A percentile compares a stretch with the other conserved stretches of the same genome.
Conservation (phyloP, 2,329 filamentous ascomycete genomes). For the Volutella citrinella region DNA sequence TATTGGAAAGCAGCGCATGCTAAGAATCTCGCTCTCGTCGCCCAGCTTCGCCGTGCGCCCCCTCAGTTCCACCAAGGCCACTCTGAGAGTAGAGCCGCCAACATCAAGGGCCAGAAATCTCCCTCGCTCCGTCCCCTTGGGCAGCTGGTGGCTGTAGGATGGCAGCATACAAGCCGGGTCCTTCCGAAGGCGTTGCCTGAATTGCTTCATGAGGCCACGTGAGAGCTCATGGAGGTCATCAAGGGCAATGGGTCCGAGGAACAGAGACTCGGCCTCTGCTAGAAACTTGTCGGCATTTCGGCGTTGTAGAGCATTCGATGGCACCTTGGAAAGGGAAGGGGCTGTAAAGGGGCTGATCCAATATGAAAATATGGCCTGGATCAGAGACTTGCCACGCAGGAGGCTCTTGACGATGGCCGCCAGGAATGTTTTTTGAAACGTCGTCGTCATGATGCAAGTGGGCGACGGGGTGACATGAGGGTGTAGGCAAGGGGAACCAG, state of each 20-base stretch:
- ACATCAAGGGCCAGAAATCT: conserved; percentile 63
- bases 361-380: conserved; percentile 55
- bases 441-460: conserved; percentile 60
- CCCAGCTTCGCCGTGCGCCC: conserved; percentile 39
- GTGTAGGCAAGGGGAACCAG: too few species aligned
- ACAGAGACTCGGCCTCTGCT: conserved; percentile 50
- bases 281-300: conserved; percentile 50
- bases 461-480: too few species aligned
- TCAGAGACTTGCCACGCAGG: conserved; percentile 55
- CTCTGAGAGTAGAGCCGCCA: conserved; percentile 65
- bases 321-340: conserved; percentile 24
- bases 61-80: conserved; percentile 60
- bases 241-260: conserved; percentile 47
- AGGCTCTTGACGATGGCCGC: conserved; percentile 56
- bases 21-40: conserved; percentile 49
- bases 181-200: conserved; percentile 48
- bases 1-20: conserved; percentile 56
- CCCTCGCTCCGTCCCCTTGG: conserved; percentile 57
- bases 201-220: conserved; percentile 51
- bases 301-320: conserved; percentile 16
- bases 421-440: conserved; percentile 51
- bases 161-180: conserved; percentile 62
- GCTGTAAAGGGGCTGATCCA: conserved; percentile 45
- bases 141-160: conserved; percentile 63
- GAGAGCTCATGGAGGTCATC: conserved; percentile 46